Conservation (phyloP, 495 filamentous ascomycete species). For the Tetracladium setigerum region DNA sequence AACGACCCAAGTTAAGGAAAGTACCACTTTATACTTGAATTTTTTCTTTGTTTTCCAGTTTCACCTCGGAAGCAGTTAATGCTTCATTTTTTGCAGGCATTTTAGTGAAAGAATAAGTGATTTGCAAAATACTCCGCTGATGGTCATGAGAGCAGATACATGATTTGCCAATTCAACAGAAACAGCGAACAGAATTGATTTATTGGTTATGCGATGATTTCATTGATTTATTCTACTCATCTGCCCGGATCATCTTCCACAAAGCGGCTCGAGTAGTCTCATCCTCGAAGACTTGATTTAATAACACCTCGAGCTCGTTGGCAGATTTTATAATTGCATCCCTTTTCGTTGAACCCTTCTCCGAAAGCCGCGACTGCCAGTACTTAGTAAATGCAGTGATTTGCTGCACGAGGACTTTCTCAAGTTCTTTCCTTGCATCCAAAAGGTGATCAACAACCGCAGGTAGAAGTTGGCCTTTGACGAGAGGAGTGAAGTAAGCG, state of each 20-base stretch:
- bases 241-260: constrained; percentile 20
- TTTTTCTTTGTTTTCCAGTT: too few relatives aligned
- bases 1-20: too few relatives aligned
- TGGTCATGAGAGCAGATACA: too few relatives aligned
- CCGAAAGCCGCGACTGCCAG: constrained; percentile 37
- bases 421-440: constrained; percentile 75
- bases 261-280: constrained; percentile 19
- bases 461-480: constrained; percentile 50
- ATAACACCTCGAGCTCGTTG: constrained; percentile 35
- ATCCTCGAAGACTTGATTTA: constrained; percentile 18
- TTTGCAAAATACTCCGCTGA: too few relatives aligned
- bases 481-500: constrained; percentile 45
- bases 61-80: too few relatives aligned
- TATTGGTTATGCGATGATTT: not conserved
- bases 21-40: too few relatives aligned
- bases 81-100: too few relatives aligned
- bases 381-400: constrained; percentile 74
- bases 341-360: constrained; percentile 36
- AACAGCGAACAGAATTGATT: too few relatives aligned
- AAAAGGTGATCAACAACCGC: constrained; percentile 59
- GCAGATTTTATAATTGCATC: constrained; percentile 54
- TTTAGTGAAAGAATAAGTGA: too few relatives aligned
- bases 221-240: constrained; percentile 2
- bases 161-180: too few relatives aligned
- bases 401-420: constrained; percentile 64